phyloP scores from a whole-genome alignment of 306 rosid genomes.

The Prosopis cineraria region DNA sequence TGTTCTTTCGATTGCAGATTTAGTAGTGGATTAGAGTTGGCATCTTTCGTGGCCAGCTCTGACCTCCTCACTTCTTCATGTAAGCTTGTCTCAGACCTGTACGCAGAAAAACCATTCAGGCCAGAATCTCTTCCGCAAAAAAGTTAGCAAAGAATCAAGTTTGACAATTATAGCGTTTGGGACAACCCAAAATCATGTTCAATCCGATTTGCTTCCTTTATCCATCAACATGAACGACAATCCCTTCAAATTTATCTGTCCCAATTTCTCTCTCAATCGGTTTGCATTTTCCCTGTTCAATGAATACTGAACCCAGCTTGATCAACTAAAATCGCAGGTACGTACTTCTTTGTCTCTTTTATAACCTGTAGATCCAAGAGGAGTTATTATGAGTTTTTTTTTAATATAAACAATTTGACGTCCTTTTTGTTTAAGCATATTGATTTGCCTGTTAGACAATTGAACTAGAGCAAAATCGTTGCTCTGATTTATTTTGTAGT shows the following conservation, averaged over 20 bases:
- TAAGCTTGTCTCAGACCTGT: constrained; percentile 13
- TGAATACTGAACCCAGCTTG: not conserved
- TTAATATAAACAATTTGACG: too few relatives aligned
- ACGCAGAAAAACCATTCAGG: not conserved
- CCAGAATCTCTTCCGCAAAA: not conserved
- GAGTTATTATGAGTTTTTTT: too few relatives aligned
- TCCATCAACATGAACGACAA: constrained; percentile 1
- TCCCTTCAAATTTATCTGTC: constrained; percentile 51
- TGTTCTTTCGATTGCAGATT: constrained; percentile 43
- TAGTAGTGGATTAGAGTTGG: constrained; percentile 52
- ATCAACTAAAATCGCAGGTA: constrained; percentile 42
- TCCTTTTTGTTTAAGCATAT: too few relatives aligned
- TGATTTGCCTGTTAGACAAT: too few relatives aligned
- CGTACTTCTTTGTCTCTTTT: too few relatives aligned
- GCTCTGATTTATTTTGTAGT: too few relatives aligned
- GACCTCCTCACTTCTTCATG: constrained; percentile 36
- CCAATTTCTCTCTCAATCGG: too few relatives aligned
- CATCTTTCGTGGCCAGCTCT: too few relatives aligned
- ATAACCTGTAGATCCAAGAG: too few relatives aligned
- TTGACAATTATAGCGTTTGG: too few relatives aligned
- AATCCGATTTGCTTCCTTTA: constrained; percentile 33
- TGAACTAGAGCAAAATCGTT: too few relatives aligned
- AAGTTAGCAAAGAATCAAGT: not conserved
- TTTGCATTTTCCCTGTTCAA: constrained; percentile 41
- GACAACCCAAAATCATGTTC: too few relatives aligned